Evolutionary conservation across 2,329 filamentous ascomycete species (phyloP), one percentile per base, ranked within the genome.

Genomic region (Purpureocillium lavendulum): DNA sequence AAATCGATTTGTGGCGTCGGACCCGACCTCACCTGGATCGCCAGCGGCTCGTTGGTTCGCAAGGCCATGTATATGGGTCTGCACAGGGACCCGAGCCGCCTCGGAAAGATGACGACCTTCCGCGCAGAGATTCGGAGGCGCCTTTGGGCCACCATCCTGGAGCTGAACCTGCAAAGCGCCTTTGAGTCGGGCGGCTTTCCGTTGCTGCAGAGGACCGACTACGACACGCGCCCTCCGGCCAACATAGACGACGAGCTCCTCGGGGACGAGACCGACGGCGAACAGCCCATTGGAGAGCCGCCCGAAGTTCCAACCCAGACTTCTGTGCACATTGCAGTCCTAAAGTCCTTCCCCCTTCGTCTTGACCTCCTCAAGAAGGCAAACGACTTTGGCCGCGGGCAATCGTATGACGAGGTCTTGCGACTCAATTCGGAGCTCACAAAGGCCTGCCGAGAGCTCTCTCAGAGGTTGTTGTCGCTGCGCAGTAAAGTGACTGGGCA

Each of bases 51-150:
- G 1, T 44, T 78, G 10, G 43, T 77, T n/a, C 62, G 75, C 10
- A 67, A 65, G 7, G 76, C 74, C 38, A 69, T 80, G 50, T 66
- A 66, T 40, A 76, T 78, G 65, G 75, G 76, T 4, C 59, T 79
- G 6, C 74, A 80, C 49, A 66, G 72, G 2, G 76, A 80, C 40
- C 75, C 76, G 0, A 62, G 58, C 24, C 58, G 65, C 41, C 64
- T 77, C 4, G 61, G 64, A 7, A 60, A 63, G 15, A 70, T 73
- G 61, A 63, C 69, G 2, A 49, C 57, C 1, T 64, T 71, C 29
- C 61, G 65, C 15, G 61, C 66, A 1, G 76, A 80, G 53, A 66
- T 79, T 53, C 65, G 75, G 2, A 61, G 75, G 4, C 62, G 75
- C 3, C 49, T 80, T 1, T 80, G 75, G 76, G 66, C 69, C 7